These are phyloP conservation scores for Aspergillus nomiae DNA, from an alignment of 2,329 filamentous ascomycete species.

Conservation along the genomic window DNA sequence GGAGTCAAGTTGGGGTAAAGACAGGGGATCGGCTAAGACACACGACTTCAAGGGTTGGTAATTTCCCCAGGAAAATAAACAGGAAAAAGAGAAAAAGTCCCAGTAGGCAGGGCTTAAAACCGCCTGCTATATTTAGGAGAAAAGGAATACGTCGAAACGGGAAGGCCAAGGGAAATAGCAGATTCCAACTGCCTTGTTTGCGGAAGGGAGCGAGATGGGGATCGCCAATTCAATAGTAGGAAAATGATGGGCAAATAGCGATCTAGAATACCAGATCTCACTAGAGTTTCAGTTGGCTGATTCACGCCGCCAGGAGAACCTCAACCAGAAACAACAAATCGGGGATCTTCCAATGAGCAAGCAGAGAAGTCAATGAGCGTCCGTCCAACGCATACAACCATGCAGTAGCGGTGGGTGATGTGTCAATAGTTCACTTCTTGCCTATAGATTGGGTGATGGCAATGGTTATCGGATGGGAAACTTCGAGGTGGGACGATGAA, in stretches of 20 bases:
- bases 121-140: slow-evolving; percentile 19
- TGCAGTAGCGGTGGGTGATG: slow-evolving; percentile 3
- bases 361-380: not conserved
- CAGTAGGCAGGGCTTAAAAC: slow-evolving; percentile 15
- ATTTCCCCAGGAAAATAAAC: not conserved
- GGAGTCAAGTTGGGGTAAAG: not conserved
- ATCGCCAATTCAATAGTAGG: slow-evolving; percentile 21
- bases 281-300: slow-evolving; percentile 12
- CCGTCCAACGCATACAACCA: slow-evolving; percentile 3
- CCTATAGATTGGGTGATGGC: not conserved
- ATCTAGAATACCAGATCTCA: slow-evolving; percentile 12
- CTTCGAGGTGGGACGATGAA: not conserved
- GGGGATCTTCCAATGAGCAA: not conserved
- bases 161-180: slow-evolving; percentile 10
- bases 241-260: slow-evolving; percentile 5
- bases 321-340: not conserved
- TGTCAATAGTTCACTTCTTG: slow-evolving; percentile 4
- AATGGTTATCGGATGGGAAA: not conserved
- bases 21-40: slow-evolving; percentile 2
- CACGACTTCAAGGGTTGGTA: not conserved
- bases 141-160: slow-evolving; percentile 1
- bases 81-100: slow-evolving; percentile 9
- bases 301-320: not conserved
- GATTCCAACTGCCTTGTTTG: slow-evolving; percentile 11
- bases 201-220: slow-evolving; percentile 13